Base-by-base conservation (phyloP, 345 rosid genomes). In the Gossypioides kirkii region DNA sequence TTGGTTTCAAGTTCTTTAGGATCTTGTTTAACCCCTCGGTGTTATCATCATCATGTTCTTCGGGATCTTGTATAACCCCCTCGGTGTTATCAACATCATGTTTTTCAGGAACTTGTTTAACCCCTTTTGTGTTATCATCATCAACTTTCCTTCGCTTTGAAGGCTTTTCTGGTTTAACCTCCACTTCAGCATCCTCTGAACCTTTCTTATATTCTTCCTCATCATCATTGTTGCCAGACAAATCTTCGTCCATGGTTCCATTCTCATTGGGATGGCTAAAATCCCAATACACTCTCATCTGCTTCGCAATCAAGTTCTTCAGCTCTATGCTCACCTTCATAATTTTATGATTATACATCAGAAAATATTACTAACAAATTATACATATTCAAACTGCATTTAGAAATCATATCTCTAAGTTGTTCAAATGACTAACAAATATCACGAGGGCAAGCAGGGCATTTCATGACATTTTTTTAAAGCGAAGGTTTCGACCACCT, bases 401-500 rank as follows among this genome's bases (percentile, higher is more conserved):
- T 13, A 18, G 16, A 13, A 13, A 12, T 5, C 3, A 56, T 56
- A 90, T 95, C 83, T 88, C 83, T 1, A 84, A 87, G 62, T 89
- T 78, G 65, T 83, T 80, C 55, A 89, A 83, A 25, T 88, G 84
- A 3, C 87, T 83, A 2, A 89, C 93, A 0, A 88, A 77, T 49
- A 77, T 88, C 88, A 55, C 43, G 61, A 3, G 83, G 52, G 69
- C 92, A 88, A 20, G 64, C 56, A 8, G 90, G 92, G 78, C 92
- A 88, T 46, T 85, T 80, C 86, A 83, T 71, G 64, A 86, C 45
- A 52, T 83, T 70, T 80, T 86, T 58, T 79, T 84, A 8, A 84
- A 75, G n/a, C 90, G 78, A 3, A 91, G 84, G 0, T 77, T 73
- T 13, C 90, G 82, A 1, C 87, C 83, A 2, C 91, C 91, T 70